Evolutionary conservation across 768 basidiomycete genomes (phyloP), one percentile per base, ranked within the genome.

Genomic region (Amanita muscaria): DNA sequence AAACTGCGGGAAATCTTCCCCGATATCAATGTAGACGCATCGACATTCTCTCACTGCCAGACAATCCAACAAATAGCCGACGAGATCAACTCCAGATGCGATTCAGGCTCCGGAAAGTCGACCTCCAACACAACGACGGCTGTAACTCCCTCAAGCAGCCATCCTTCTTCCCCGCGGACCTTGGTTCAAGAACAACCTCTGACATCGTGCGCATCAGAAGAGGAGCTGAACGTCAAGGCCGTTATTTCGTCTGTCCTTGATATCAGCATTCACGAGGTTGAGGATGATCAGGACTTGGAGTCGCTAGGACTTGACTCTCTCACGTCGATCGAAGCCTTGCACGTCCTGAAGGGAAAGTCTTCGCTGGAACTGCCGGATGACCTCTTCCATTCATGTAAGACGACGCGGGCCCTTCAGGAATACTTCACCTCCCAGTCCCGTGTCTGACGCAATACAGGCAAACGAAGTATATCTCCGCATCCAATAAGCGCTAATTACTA

Each of bases 1-100:
- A 63, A 60, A 24, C 56, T 78, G 12, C 60, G 60, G n/a, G 49
- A 39, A 5, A 46, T 54, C 0, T 73, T 70, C 51, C 66, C 66
- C 2, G 51, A 49, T 3, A 50, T 54, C 21, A 51, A 57, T 15
- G 58, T 68, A 33, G 55, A 59, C 43, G 36, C 61, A 8, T 53
- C 58, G 12, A 49, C 59, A 4, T 51, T 74, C 31, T 59, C 59
- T 2, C 53, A 50, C 47, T 66, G 70, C 54, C 51, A 52, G n/a
- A 68, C 57, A 1, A 53, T 70, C 6, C 56, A 56, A 7, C 67
- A 70, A 33, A 58, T 73, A 36, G 55, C 31, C 15, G 36, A 38
- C n/a, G 36, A 3, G 24, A 31, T 45, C n/a, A n/a, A n/a, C n/a
- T 21, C 25, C 19, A 5, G 32, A 18, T 8, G 25, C 21, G 46